Evolutionary conservation across 768 basidiomycete genomes (phyloP), one percentile per base, ranked within the genome.

Genomic region (Nidularia pulvinata): DNA sequence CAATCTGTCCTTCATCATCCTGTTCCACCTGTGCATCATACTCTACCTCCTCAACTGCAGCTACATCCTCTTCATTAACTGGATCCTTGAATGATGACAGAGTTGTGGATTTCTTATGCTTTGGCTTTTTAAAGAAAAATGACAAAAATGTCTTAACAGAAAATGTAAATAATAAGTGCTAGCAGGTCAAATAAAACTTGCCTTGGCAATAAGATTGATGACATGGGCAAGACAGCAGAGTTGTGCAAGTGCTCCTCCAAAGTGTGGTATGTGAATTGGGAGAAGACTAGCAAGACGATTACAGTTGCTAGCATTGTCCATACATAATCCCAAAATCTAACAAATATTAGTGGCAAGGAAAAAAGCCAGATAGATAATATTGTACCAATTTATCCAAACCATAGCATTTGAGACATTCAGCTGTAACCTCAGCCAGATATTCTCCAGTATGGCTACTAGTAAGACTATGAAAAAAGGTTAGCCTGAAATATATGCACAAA

Each of bases 231-330:
- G 58, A 55, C 68, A 69, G 3, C 53, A 55, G 1, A 50, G 47
- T 7, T 56, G 53, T 6, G 55, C 46, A 0, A 45, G 43, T 14
- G 44, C 16, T 1, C 66, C 65, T 1, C 51, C 50, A 39, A 65
- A 68, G 2, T 46, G 50, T n/a, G 59, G 59, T 37, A 69, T 55
- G 6, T 54, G 37, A n/a, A 48, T n/a, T 9, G 55, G 52, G 10
- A 68, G 56, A 37, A 55, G 11, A 7, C 49, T 52, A 2, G 63
- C 60, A 22, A 63, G 55, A 4, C 55, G 50, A 50, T 66, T 54
- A 37, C 62, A 66, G 49, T 67, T 69, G 3, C 59, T 51, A 7
- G 66, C 65, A 56, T 69, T 69, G 55, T 69, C 66, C 65, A 66
- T 66, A 35, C 46, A 55, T 1, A 67, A 11, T 1, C 49, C 54